Conservation (phyloP, 75 land plant genomes). For the Pinus albicaulis region DNA sequence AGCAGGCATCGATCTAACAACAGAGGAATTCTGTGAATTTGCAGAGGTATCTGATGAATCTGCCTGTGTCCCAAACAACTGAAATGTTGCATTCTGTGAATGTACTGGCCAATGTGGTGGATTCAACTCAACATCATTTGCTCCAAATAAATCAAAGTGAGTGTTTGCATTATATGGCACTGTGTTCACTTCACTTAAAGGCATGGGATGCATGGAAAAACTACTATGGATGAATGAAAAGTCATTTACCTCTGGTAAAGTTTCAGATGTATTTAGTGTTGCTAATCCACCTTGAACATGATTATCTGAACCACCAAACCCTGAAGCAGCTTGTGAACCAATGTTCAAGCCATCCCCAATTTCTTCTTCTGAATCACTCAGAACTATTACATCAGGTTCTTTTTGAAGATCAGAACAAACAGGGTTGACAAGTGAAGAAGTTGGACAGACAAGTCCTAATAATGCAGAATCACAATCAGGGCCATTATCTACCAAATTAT, state of each 20-base stretch:
- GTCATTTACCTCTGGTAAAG: not conserved
- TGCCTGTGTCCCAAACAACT: not conserved
- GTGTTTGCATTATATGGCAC: not conserved
- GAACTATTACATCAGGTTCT: constrained; percentile 71
- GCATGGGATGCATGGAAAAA: not conserved
- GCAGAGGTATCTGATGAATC: not conserved
- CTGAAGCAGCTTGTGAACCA: not conserved
- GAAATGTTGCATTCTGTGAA: not conserved
- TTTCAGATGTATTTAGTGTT: not conserved
- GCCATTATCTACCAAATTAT: constrained; percentile 13
- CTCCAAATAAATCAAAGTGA: not conserved
- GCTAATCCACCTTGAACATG: constrained; percentile 3
- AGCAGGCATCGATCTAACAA: not conserved
- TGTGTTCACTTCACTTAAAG: not conserved
- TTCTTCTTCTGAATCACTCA: constrained; percentile 96
- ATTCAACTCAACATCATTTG: not conserved
- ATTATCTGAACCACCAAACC: constrained; percentile 7
- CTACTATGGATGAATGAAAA: not conserved
- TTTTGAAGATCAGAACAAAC: constrained; percentile 18
- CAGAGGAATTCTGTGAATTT: constrained; percentile 4
- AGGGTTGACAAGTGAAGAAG: constrained; percentile 19
- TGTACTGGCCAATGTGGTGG: not conserved
- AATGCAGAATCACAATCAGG: too few relatives aligned
- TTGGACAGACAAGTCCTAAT: too few relatives aligned
- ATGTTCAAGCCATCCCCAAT: not conserved